These are phyloP conservation scores for Mortierella polycephala DNA, from an alignment of 371 early-diverging fungal genomes.

Conservation along the genomic window DNA sequence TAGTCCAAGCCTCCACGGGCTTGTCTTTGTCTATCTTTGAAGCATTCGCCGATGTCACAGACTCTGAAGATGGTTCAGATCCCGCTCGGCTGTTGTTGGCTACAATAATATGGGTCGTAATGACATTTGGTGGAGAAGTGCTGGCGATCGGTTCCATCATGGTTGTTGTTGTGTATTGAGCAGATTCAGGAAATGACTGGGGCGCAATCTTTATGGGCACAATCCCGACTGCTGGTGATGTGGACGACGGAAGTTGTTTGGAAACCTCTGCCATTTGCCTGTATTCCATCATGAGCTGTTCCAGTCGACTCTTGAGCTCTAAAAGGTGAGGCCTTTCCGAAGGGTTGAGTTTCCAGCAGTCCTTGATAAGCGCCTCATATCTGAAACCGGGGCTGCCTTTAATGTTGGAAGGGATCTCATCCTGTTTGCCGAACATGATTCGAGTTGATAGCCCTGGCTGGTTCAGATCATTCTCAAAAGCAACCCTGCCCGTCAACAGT, in stretches of 20 bases:
- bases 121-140: constrained; percentile 3
- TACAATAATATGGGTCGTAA: constrained; percentile 25
- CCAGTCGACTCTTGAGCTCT: constrained; percentile 36
- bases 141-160: no score
- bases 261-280: constrained; percentile 15
- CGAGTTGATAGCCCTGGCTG: constrained; percentile 34
- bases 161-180: no score
- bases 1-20: constrained; percentile 44
- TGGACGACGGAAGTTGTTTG: constrained; percentile 20
- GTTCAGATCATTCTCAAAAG: constrained; percentile 38
- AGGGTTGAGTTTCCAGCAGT: constrained; percentile 48
- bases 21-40: constrained; percentile 1
- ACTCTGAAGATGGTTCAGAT: constrained; percentile 1
- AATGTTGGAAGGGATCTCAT: constrained; percentile 27
- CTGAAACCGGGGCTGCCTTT: constrained; percentile 31
- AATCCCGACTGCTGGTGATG: constrained; percentile 31
- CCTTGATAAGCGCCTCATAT: constrained; percentile 41
- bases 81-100: constrained; percentile 6
- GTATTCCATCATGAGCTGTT: constrained; percentile 35
- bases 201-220: constrained; percentile 1
- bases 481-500: constrained; percentile 38
- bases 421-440: constrained; percentile 51
- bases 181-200: not conserved
- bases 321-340: constrained; percentile 44
- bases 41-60: not conserved